phyloP scores from a whole-genome alignment of 768 basidiomycete species.

The Coprinopsis cinerea region DNA sequence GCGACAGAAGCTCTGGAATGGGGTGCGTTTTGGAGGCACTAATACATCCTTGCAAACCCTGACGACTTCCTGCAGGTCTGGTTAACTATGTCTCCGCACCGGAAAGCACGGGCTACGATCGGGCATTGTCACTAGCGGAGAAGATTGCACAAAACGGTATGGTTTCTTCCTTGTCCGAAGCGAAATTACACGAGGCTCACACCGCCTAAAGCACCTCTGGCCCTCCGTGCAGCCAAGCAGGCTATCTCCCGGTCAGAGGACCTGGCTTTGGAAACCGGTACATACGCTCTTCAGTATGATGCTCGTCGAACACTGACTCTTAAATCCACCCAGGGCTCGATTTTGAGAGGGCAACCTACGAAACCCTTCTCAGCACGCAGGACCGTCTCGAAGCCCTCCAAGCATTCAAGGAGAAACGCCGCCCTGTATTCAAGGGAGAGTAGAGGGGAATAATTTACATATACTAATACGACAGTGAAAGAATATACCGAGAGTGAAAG shows the following conservation, averaged over 20 bases:
- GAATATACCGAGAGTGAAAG: slow-evolving; percentile 15
- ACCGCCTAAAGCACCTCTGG: slow-evolving; percentile 61
- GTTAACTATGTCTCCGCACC: slow-evolving; percentile 73
- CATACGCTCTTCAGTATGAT: slow-evolving; percentile 9
- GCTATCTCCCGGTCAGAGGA: slow-evolving; percentile 79
- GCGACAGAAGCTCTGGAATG: slow-evolving; percentile 65
- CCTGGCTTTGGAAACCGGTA: slow-evolving; percentile 71
- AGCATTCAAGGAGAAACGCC: slow-evolving; percentile 82
- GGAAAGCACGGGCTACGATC: slow-evolving; percentile 57
- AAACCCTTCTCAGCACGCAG: slow-evolving; percentile 63
- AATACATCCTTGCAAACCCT: slow-evolving; percentile 11
- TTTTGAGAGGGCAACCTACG: slow-evolving; percentile 83
- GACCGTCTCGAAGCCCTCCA: slow-evolving; percentile 81
- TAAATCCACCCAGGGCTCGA: slow-evolving; percentile 60
- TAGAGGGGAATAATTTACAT: slow-evolving; percentile 28
- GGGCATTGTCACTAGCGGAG: slow-evolving; percentile 63
- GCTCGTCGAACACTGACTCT: not conserved
- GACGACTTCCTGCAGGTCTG: slow-evolving; percentile 48
- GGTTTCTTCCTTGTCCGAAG: slow-evolving; percentile 8
- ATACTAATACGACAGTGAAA: slow-evolving; percentile 15
- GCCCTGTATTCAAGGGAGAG: slow-evolving; percentile 77
- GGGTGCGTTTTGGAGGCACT: slow-evolving; percentile 38
- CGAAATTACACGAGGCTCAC: slow-evolving; percentile 2
- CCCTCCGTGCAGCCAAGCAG: slow-evolving; percentile 82
- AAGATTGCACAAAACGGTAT: slow-evolving; percentile 65